Conservation (phyloP, 306 rosid genomes). For the Nissolia schottii region DNA sequence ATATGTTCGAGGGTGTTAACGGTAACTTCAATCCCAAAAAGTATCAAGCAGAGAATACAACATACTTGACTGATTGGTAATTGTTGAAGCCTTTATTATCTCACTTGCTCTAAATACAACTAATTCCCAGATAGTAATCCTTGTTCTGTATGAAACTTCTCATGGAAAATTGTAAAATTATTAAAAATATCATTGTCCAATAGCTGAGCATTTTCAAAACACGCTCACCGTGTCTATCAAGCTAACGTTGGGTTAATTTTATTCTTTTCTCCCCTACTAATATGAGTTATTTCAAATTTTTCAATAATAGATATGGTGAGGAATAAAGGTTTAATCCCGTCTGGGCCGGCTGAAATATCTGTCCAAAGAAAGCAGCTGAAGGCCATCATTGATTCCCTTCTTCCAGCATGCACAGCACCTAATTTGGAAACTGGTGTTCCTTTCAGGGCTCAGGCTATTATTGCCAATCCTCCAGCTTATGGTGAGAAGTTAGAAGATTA, state of each 20-base stretch:
- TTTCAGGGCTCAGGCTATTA: conserved; percentile 89
- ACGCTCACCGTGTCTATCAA: not conserved
- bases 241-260: not conserved
- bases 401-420: conserved; percentile 94
- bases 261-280: not conserved
- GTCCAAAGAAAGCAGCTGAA: conserved; percentile 74
- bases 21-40: not conserved
- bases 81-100: not conserved
- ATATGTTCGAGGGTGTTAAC: not conserved
- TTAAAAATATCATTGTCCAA: not conserved
- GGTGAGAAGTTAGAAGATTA: conserved; percentile 52
- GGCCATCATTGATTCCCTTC: conserved; percentile 83
- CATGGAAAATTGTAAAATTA: not conserved
- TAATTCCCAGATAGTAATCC: not conserved
- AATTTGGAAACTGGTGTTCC: conserved; percentile 76
- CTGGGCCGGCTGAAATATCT: conserved; percentile 82
- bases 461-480: conserved; percentile 95
- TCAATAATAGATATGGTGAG: conserved; percentile 76
- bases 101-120: not conserved
- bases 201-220: not conserved
- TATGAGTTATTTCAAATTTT: conserved; percentile 20
- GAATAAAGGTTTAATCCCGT: conserved; percentile 93
- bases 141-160: not conserved
- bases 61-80: not conserved
- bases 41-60: not conserved